Evolutionary conservation across 768 basidiomycete species (phyloP).

Genomic region (Boletales sp.): DNA sequence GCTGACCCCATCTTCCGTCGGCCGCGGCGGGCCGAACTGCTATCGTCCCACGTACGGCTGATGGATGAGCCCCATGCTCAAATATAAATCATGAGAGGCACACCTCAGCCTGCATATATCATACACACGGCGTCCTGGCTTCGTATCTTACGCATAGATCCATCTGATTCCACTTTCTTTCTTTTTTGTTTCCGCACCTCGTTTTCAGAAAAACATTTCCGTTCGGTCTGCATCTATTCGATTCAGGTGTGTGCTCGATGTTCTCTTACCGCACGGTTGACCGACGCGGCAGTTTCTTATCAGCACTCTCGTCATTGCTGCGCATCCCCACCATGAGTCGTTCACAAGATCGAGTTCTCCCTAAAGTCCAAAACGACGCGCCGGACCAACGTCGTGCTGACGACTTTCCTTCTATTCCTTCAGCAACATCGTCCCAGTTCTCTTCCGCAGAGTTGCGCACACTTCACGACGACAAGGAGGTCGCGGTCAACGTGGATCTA

Average conservation of each 20-base stretch:
- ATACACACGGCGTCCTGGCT: neutral
- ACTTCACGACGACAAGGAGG: slow-evolving; percentile 5
- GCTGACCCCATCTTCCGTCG: neutral
- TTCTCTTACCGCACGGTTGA: neutral
- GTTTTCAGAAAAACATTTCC: too few relatives aligned
- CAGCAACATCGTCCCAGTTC: neutral
- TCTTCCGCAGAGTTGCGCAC: slow-evolving; percentile 9
- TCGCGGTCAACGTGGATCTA: neutral
- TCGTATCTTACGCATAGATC: neutral
- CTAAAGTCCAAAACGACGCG: neutral
- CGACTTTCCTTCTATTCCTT: too few relatives aligned
- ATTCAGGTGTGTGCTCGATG: neutral
- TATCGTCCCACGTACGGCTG: slow-evolving; percentile 1
- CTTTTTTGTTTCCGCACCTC: too few relatives aligned
- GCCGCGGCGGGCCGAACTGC: neutral
- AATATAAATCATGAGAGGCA: slow-evolving; percentile 8
- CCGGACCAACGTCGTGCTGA: neutral
- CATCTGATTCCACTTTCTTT: neutral
- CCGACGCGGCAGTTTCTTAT: neutral
- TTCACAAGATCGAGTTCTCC: neutral
- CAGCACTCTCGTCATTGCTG: neutral
- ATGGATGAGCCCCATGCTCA: slow-evolving; percentile 8
- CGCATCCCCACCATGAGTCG: neutral
- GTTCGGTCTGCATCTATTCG: too few relatives aligned
- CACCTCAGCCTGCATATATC: neutral